A percentile compares a stretch with the other conserved stretches of the same genome.
These are phyloP conservation scores for Styphnolobium japonicum DNA, from an alignment of 306 rosid genomes.

Conservation along the genomic window DNA sequence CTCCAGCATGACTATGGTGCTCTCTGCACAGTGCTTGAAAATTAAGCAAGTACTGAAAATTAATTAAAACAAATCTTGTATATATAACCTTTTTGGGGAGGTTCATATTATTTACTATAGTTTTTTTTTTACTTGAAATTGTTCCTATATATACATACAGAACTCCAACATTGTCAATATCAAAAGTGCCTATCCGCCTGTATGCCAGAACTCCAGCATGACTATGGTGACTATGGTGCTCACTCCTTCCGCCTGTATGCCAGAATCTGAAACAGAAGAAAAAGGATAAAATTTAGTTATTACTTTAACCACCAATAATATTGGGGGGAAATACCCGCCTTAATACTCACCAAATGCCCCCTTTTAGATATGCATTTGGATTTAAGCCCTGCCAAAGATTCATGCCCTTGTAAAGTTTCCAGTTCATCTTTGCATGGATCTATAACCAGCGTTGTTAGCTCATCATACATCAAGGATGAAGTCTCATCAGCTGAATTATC, in stretches of 20 bases:
- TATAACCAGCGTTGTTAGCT: slow-evolving; percentile 32
- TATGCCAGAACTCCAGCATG: too few relatives aligned
- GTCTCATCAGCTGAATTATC: slow-evolving; percentile 34
- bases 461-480: slow-evolving; percentile 2
- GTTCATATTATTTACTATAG: neutral
- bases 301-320: neutral
- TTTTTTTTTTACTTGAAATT: neutral
- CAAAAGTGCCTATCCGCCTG: too few relatives aligned
- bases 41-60: neutral
- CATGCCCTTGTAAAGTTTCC: slow-evolving; percentile 62
- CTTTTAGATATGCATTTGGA: slow-evolving; percentile 52
- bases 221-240: slow-evolving; percentile 21
- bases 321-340: neutral
- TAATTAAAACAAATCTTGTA: neutral
- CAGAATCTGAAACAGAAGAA: slow-evolving; percentile 67
- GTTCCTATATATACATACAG: neutral
- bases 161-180: neutral
- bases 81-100: neutral
- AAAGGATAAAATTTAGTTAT: neutral
- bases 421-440: slow-evolving; percentile 63
- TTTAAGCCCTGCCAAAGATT: slow-evolving; percentile 63
- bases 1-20: too few relatives aligned
- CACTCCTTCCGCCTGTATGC: slow-evolving; percentile 72
- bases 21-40: too few relatives aligned
- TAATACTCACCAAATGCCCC: slow-evolving; percentile 64